Conservation (phyloP, 257 asterid species). For the Salvia miltiorrhiza region DNA sequence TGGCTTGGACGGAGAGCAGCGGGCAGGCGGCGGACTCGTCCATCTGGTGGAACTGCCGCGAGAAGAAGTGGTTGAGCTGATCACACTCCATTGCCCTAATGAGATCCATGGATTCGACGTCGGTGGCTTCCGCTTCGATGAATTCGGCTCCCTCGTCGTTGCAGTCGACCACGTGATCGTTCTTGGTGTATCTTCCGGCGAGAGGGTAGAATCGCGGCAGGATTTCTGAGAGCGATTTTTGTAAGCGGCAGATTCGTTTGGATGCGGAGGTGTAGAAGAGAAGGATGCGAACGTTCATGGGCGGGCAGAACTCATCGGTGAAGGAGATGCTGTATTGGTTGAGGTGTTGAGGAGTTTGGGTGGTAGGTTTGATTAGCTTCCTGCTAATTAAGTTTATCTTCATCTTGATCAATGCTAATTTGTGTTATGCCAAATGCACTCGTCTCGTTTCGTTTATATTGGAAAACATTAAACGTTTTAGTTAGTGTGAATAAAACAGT, state of each 20-base stretch:
- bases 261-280: neutral
- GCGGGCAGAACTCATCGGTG: constrained; percentile 5
- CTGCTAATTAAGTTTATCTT: neutral
- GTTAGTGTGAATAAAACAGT: too few relatives aligned
- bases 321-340: neutral
- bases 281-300: neutral
- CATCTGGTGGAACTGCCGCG: neutral
- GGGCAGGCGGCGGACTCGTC: constrained; percentile 1
- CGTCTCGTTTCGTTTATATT: too few relatives aligned
- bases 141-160: constrained; percentile 26
- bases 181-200: constrained; percentile 18
- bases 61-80: constrained; percentile 20
- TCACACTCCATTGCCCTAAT: neutral
- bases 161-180: constrained; percentile 16
- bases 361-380: constrained; percentile 8
- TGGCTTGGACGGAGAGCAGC: constrained; percentile 16
- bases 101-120: neutral
- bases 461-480: too few relatives aligned
- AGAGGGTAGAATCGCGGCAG: constrained; percentile 23
- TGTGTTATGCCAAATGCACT: too few relatives aligned
- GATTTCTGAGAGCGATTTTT: constrained; percentile 10
- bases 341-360: constrained; percentile 17
- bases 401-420: neutral
- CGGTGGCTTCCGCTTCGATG: constrained; percentile 20
- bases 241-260: neutral